A percentile compares a stretch with the other conserved stretches of the same genome.
Evolutionary conservation across 352 stramenopile genomes (phyloP).

Genomic region (Phytopythium boreale): DNA sequence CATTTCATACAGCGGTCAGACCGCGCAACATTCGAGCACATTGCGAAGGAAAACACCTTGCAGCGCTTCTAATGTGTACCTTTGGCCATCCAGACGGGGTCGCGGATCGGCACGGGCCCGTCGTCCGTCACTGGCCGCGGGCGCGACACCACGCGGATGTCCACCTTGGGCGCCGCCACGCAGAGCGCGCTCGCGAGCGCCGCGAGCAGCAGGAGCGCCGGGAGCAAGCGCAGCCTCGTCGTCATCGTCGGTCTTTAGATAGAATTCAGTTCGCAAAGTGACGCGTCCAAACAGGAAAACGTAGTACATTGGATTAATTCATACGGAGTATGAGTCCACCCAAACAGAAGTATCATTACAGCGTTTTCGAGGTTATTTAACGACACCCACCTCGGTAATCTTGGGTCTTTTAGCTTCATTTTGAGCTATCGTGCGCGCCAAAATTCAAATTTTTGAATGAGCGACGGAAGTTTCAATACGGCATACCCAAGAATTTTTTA

Average conservation of each 20-base stretch:
- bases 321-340: too few species aligned
- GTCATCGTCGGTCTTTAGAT: background rate
- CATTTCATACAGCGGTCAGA: background rate
- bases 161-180: constrained; percentile 41
- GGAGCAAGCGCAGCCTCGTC: background rate
- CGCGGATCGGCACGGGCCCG: constrained; percentile 44
- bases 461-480: too few species aligned
- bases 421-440: too few species aligned
- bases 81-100: constrained; percentile 39
- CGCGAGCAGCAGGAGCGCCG: constrained; percentile 6
- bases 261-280: background rate
- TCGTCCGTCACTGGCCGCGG: constrained; percentile 12
- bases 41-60: too few species aligned
- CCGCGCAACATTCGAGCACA: background rate
- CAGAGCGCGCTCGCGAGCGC: constrained; percentile 26
- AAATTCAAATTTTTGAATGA: too few species aligned
- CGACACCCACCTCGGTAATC: too few species aligned
- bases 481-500: too few species aligned
- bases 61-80: constrained; percentile 7
- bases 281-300: background rate
- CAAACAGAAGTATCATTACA: too few species aligned
- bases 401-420: too few species aligned
- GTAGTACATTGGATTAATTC: too few species aligned
- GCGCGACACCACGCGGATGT: constrained; percentile 57
- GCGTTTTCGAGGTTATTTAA: too few species aligned